Evolutionary conservation across 306 rosid genomes (phyloP), one percentile per base, ranked within the genome.

Genomic region (Rubus idaeus): DNA sequence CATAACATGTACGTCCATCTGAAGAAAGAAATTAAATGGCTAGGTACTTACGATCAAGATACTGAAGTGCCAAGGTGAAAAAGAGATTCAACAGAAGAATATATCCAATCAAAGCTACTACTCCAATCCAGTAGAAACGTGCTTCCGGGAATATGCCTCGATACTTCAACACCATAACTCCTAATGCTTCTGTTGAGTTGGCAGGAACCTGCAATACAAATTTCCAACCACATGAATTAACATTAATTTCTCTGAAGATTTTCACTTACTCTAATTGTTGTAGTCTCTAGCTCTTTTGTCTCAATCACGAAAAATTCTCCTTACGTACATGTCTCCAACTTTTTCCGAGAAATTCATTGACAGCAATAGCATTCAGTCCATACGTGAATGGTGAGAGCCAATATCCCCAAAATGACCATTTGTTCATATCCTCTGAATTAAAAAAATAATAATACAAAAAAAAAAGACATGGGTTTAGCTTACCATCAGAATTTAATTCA

Each of bases 321-420:
- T 4, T 67, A 57, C 89, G 71, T 82, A 90, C 97, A 85, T 85
- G 86, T 74, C 78, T 84, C 97, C 96, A 93, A 79, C 80, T 82
- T 41, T 88, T 78, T 55, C 97, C 90, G 8, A 89, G 94, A 78
- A 93, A 90, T 77, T 93, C 97, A 81, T 93, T 90, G 65, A 87
- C 88, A 45, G 91, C 90, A 1, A 93, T 77, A 39, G 97, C 97
- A 71, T 90, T 90, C 75, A 90, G 91, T 57, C 90, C 91, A 78
- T 93, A 93, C 92, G 91, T 90, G 77, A 93, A 53, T 4, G 96
- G 97, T 18, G 97, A 93, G 78, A 87, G 63, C 96, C 94, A 93
- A 47, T 90, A 89, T 67, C 97, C 97, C 94, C 97, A 90, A 30
- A 82, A 4, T 84, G 86, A 88, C 94, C 94, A 93, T 78, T 85